These are phyloP conservation scores for Cryphonectria naterciae DNA, from an alignment of 2,329 filamentous ascomycete species.

Conservation along the genomic window DNA sequence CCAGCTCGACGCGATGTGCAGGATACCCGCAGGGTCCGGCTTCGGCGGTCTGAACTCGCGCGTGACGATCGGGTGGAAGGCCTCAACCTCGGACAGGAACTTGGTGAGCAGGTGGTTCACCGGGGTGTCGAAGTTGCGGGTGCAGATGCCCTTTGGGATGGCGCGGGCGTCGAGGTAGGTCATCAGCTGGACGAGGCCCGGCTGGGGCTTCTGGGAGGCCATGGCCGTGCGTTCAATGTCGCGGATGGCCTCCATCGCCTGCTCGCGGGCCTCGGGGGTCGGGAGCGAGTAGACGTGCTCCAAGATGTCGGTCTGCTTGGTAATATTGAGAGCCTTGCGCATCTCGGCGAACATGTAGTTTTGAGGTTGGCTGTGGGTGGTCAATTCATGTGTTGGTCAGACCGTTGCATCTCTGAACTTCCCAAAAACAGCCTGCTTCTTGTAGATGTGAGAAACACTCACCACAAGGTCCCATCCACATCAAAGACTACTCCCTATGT, in stretches of 20 bases:
- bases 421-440: neutral
- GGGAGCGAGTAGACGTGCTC: slow-evolving; percentile 82
- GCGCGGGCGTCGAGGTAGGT: slow-evolving; percentile 71
- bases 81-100: slow-evolving; percentile 65
- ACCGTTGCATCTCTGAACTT: neutral
- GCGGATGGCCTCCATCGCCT: slow-evolving; percentile 75
- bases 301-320: slow-evolving; percentile 79
- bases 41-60: slow-evolving; percentile 84
- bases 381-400: neutral
- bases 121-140: slow-evolving; percentile 86
- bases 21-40: slow-evolving; percentile 83
- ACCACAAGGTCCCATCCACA: slow-evolving; percentile 94
- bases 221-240: slow-evolving; percentile 82
- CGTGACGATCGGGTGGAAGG: slow-evolving; percentile 81
- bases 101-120: slow-evolving; percentile 75
- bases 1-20: slow-evolving; percentile 84
- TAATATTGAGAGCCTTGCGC: slow-evolving; percentile 74
- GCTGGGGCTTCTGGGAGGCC: slow-evolving; percentile 77
- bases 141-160: slow-evolving; percentile 85
- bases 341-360: slow-evolving; percentile 96
- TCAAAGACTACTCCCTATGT: slow-evolving; percentile 75
- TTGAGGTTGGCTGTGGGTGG: slow-evolving; percentile 71
- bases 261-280: slow-evolving; percentile 55
- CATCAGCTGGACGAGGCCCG: slow-evolving; percentile 80
- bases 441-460: slow-evolving; percentile 41